Evolutionary conservation across 2,329 filamentous ascomycete genomes (phyloP), one percentile per base, ranked within the genome.

Genomic region (Teratosphaeriaceae sp.): DNA sequence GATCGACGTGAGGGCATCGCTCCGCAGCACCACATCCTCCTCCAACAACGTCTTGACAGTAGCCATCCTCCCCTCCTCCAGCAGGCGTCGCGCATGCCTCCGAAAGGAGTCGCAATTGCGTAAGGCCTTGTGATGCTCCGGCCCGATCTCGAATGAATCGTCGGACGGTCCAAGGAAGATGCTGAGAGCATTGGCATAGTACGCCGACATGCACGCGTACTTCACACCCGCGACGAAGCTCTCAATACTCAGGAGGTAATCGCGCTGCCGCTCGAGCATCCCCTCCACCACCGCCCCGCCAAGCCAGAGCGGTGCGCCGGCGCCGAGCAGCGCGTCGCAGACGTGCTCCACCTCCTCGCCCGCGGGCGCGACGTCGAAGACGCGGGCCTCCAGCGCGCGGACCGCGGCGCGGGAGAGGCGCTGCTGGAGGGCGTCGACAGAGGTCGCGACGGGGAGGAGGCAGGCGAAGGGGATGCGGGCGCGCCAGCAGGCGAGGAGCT

Each of bases 191-290:
- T 88, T 90, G 29, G 83, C 84, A 54, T 87, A 90, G 57, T 86
- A 90, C 60, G 88, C 84, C 44, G 82, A 86, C 85, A 94, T 89
- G 58, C 88, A 88, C 1, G 82, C 79, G 64, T 90, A 92, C 76
- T 87, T 60, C 15, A 48, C 56, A 5, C 42, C 40, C 47, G 78
- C 78, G 37, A 82, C 72, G 57, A 90, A 85, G 7, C 78, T 76
- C 44, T 86, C 80, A 13, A 87, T 79, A 50, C 84, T 86, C 33
- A 85, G 82, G 6, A 88, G 79, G 57, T 90, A 84, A 53, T 89
- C 83, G 50, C 76, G 76, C 58, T 92, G 86, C 22, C 86, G 75
- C 47, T 84, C 80, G 16, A 89, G 67, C 49, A 88, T 71, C 54
- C 71, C 75, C 30, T 72, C 70, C 30, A 85, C 70, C 27, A 92